A percentile compares a stretch with the other conserved stretches of the same genome.
Evolutionary conservation across 2,329 filamentous ascomycete species (phyloP).

Genomic region (Phaeosphaeria sp.): DNA sequence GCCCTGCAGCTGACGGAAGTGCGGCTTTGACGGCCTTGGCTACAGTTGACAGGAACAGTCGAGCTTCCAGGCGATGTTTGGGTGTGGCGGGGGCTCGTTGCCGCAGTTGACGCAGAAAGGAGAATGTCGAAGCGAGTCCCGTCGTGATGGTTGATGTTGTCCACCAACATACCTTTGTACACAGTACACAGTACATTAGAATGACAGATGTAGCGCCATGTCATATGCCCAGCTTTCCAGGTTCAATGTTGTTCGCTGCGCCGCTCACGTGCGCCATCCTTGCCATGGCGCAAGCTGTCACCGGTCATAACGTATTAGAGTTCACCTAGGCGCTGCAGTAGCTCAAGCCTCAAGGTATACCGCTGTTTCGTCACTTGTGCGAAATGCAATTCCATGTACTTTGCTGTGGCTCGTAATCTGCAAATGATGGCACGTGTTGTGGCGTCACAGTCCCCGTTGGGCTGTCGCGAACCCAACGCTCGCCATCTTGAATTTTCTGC

Average conservation of each 20-base stretch:
- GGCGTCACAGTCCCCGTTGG: constrained; percentile 16
- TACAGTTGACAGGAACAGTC: background rate
- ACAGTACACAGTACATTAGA: too few relatives aligned
- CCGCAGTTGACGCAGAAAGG: background rate
- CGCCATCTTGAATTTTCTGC: constrained; percentile 28
- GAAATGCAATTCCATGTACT: background rate
- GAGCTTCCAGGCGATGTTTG: background rate
- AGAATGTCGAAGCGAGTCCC: background rate
- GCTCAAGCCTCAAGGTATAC: background rate
- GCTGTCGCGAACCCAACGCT: constrained; percentile 26
- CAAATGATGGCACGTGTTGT: constrained; percentile 13
- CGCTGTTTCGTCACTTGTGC: background rate
- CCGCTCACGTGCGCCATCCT: constrained; percentile 4
- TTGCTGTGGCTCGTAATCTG: background rate
- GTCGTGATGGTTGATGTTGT: background rate
- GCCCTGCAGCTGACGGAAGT: constrained; percentile 4
- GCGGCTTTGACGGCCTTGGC: background rate
- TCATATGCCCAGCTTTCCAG: background rate
- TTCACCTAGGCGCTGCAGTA: background rate
- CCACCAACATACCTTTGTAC: background rate
- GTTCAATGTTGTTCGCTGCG: background rate
- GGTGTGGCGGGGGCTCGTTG: background rate
- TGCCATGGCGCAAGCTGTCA: background rate
- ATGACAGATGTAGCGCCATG: background rate
- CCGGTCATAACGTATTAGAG: background rate